These are phyloP conservation scores for Crithidia acanthocephali DNA, from an alignment of 208 protist species.

Conservation along the genomic window DNA sequence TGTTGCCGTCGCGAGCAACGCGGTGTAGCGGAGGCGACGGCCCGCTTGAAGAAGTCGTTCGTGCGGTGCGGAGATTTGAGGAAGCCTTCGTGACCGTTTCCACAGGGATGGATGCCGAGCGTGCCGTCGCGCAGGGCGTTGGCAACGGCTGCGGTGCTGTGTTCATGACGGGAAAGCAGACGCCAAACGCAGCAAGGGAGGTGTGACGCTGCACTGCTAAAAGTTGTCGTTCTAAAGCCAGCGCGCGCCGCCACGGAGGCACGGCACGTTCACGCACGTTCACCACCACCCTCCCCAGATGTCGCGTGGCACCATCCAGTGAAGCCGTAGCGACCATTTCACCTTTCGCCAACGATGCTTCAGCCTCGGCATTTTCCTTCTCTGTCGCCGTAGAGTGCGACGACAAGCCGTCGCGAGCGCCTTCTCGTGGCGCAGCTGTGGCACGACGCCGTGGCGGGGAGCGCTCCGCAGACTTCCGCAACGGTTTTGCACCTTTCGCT, in stretches of 20 bases:
- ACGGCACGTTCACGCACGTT: no score
- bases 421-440: not conserved
- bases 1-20: not conserved
- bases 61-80: no score
- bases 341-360: not conserved
- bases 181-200: not conserved
- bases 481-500: not conserved
- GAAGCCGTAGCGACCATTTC: not conserved
- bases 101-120: no score
- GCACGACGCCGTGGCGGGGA: not conserved
- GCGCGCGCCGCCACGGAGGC: not conserved
- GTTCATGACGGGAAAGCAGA: not conserved
- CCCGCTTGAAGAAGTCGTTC: no score
- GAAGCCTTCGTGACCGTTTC: no score
- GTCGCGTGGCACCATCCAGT: not conserved
- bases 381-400: no score
- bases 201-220: conserved; percentile 9
- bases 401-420: no score
- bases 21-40: not conserved
- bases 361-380: not conserved
- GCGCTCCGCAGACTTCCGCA: not conserved
- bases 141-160: not conserved
- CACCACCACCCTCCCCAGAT: not conserved
- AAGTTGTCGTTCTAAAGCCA: conserved; percentile 8
- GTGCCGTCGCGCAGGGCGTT: no score